Evolutionary conservation across 805 yeast species (phyloP).

Genomic region (Lachancea sp.): DNA sequence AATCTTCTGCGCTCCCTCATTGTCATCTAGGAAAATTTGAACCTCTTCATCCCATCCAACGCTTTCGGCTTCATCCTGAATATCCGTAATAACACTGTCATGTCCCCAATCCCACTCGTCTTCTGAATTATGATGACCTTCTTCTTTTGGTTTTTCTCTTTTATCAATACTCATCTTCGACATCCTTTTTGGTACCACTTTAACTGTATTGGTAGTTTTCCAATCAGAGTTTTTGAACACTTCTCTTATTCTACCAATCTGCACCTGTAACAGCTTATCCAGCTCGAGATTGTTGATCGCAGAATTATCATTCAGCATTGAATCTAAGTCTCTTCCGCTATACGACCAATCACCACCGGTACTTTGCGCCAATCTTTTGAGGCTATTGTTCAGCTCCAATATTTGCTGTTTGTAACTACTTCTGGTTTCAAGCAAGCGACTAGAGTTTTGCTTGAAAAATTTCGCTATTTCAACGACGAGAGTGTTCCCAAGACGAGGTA

Average conservation of each 20-base stretch:
- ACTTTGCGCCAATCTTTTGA: slow-evolving; percentile 12
- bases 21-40: background rate
- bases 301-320: slow-evolving; percentile 20
- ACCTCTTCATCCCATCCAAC: slow-evolving; percentile 21
- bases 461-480: slow-evolving; percentile 23
- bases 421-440: slow-evolving; percentile 13
- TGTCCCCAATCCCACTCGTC: slow-evolving; percentile 26
- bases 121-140: slow-evolving; percentile 1
- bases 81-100: slow-evolving; percentile 10
- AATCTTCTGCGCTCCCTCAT: background rate
- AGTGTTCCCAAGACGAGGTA: slow-evolving; percentile 15
- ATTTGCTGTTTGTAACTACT: slow-evolving; percentile 10
- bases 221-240: slow-evolving; percentile 14
- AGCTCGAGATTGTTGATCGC: slow-evolving; percentile 21
- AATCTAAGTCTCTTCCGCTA: slow-evolving; percentile 14
- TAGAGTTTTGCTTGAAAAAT: slow-evolving; percentile 19
- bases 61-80: slow-evolving; percentile 14
- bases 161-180: background rate
- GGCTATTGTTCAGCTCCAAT: slow-evolving; percentile 9
- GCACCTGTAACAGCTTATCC: slow-evolving; percentile 22
- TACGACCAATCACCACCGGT: slow-evolving; percentile 15
- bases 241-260: slow-evolving; percentile 15
- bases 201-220: slow-evolving; percentile 1
- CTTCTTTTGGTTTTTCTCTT: background rate
- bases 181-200: background rate